These are phyloP conservation scores for Chionographis japonica DNA, from an alignment of 106 monocot genomes.

Conservation along the genomic window DNA sequence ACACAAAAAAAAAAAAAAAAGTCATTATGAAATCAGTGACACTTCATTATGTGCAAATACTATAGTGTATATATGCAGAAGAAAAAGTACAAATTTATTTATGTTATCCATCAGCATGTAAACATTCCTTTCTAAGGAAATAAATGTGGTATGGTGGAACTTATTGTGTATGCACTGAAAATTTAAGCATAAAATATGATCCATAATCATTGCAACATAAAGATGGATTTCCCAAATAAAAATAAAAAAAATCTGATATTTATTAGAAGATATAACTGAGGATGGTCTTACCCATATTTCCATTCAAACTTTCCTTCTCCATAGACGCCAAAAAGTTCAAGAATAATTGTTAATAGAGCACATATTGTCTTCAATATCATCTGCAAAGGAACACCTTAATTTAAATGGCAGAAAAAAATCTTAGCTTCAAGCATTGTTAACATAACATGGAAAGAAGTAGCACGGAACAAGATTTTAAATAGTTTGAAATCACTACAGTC, in stretches of 20 bases:
- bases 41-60: too few relatives aligned
- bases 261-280: background rate
- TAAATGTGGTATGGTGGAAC: too few relatives aligned
- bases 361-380: slow-evolving; percentile 97
- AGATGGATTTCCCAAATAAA: background rate
- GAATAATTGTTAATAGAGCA: slow-evolving; percentile 76
- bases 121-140: too few relatives aligned
- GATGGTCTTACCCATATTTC: slow-evolving; percentile 70
- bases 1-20: slow-evolving; percentile 2
- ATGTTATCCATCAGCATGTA: background rate
- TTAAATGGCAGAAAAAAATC: background rate
- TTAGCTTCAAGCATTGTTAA: too few relatives aligned
- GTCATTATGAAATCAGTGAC: background rate
- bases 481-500: too few relatives aligned
- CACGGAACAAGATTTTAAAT: too few relatives aligned
- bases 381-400: slow-evolving; percentile 28
- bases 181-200: too few relatives aligned
- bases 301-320: slow-evolving; percentile 97
- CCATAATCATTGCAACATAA: too few relatives aligned
- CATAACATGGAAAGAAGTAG: too few relatives aligned
- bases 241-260: background rate
- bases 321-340: slow-evolving; percentile 83
- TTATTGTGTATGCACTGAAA: too few relatives aligned
- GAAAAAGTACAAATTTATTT: too few relatives aligned
- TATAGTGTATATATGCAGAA: too few relatives aligned